phyloP scores from a whole-genome alignment of 768 basidiomycete species.

The Tylopilus vinaceipallidus region DNA sequence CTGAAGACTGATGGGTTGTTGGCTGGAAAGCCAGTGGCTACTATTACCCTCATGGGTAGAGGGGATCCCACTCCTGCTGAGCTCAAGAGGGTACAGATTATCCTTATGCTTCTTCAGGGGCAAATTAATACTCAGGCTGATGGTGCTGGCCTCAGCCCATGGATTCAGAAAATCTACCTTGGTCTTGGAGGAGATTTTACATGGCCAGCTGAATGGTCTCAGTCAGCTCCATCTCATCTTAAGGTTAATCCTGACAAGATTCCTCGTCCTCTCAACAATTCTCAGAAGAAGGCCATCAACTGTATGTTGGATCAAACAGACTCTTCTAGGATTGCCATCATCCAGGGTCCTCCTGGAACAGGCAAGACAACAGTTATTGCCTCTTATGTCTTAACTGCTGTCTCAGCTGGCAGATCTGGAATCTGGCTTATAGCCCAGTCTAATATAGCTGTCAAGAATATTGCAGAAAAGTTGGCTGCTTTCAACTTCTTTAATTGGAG shows the following conservation, averaged over 20 bases:
- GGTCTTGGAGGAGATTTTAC: constrained; percentile 24
- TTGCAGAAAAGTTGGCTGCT: constrained; percentile 73
- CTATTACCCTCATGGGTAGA: constrained; percentile 50
- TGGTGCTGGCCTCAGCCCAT: constrained; percentile 34
- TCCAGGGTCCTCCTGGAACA: constrained; percentile 60
- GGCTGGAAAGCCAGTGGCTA: constrained; percentile 29
- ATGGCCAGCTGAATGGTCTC: constrained; percentile 39
- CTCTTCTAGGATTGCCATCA: constrained; percentile 35
- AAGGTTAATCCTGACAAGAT: constrained; percentile 14
- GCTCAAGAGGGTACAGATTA: constrained; percentile 31
- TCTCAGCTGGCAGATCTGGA: constrained; percentile 39
- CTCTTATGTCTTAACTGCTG: constrained; percentile 51
- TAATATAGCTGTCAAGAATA: constrained; percentile 88
- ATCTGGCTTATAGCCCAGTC: constrained; percentile 85
- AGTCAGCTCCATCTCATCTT: constrained; percentile 16
- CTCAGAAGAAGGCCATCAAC: constrained; percentile 37
- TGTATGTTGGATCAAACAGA: constrained; percentile 39
- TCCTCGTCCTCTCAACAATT: constrained; percentile 37
- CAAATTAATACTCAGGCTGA: constrained; percentile 17
- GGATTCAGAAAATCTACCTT: constrained; percentile 37
- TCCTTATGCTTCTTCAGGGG: constrained; percentile 39
- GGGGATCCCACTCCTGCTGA: constrained; percentile 62
- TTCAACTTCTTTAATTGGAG: constrained; percentile 56
- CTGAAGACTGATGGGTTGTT: constrained; percentile 25
- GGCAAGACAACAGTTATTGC: constrained; percentile 77